Conservation (phyloP, 2,329 filamentous ascomycete species). For the Colletotrichum eleusines region DNA sequence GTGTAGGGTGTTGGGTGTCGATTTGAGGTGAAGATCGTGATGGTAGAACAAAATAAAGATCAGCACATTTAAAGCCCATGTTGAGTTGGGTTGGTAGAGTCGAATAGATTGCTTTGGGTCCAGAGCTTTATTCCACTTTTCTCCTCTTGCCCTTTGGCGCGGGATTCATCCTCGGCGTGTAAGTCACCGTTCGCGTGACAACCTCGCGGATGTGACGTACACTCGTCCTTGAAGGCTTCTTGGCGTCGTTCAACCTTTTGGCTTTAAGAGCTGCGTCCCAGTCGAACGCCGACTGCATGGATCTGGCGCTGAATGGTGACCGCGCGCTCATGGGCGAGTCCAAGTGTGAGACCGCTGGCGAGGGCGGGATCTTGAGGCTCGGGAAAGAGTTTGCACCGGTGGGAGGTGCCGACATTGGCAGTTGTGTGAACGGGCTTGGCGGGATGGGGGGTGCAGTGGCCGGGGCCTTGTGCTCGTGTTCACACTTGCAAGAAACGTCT, state of each 20-base stretch:
- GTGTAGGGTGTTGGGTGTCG: slow-evolving; percentile 6
- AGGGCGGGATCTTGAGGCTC: slow-evolving; percentile 82
- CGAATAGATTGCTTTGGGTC: slow-evolving; percentile 11
- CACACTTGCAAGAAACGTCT: slow-evolving; percentile 69
- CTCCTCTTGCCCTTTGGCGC: slow-evolving; percentile 94
- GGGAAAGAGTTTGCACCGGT: slow-evolving; percentile 71
- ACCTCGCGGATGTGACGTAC: slow-evolving; percentile 85
- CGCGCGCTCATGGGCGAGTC: slow-evolving; percentile 79
- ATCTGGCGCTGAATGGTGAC: slow-evolving; percentile 80
- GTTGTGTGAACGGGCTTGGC: slow-evolving; percentile 64
- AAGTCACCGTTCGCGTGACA: slow-evolving; percentile 93
- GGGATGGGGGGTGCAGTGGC: slow-evolving; percentile 56
- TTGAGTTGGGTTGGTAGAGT: slow-evolving; percentile 4
- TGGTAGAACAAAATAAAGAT: slow-evolving; percentile 30
- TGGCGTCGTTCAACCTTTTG: slow-evolving; percentile 70
- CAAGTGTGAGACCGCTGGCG: slow-evolving; percentile 74
- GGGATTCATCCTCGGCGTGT: slow-evolving; percentile 87
- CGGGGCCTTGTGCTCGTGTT: slow-evolving; percentile 60
- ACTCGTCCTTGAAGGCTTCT: slow-evolving; percentile 69
- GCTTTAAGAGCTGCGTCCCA: slow-evolving; percentile 80
- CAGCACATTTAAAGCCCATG: slow-evolving; percentile 21
- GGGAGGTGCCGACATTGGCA: slow-evolving; percentile 71
- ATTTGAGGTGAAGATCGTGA: slow-evolving; percentile 5
- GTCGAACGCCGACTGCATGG: slow-evolving; percentile 78
- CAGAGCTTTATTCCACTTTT: slow-evolving; percentile 66